phyloP scores from a whole-genome alignment of 345 rosid genomes.

The Linum tenue region DNA sequence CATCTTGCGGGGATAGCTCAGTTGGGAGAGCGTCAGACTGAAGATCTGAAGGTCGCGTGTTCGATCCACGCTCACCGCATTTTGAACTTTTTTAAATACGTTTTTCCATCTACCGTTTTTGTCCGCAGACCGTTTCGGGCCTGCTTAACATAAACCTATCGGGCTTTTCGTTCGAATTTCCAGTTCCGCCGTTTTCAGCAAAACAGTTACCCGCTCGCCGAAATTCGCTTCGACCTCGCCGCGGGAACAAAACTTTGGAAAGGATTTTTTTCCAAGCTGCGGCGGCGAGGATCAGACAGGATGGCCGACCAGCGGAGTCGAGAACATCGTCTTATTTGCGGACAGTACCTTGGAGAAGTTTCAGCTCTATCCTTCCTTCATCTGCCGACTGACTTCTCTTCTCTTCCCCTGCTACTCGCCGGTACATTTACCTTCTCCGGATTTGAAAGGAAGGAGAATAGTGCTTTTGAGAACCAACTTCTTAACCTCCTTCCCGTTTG shows the following conservation, averaged over 20 bases:
- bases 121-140: not conserved
- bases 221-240: too few species aligned
- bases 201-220: too few species aligned
- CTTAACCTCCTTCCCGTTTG: not conserved
- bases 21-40: conserved; percentile 8
- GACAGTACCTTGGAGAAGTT: conserved; percentile 75
- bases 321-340: conserved; percentile 34
- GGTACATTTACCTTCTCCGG: conserved; percentile 26
- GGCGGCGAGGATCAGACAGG: conserved; percentile 22
- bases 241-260: too few species aligned
- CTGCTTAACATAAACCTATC: not conserved
- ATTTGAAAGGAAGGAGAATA: too few species aligned
- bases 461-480: not conserved
- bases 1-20: conserved; percentile 5
- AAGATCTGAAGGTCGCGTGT: conserved; percentile 5
- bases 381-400: conserved; percentile 39
- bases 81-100: not conserved
- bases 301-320: conserved; percentile 24
- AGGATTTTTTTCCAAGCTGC: not conserved
- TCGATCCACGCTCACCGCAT: conserved; percentile 9
- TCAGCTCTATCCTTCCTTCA: conserved; percentile 71
- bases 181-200: too few species aligned
- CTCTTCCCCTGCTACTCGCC: conserved; percentile 54
- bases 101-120: not conserved
- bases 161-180: too few species aligned